Percentiles rank a stretch among this genome's conserved stretches.
These are phyloP conservation scores for Xylaria sp. DNA, from an alignment of 2,329 filamentous ascomycete species.

Conservation along the genomic window DNA sequence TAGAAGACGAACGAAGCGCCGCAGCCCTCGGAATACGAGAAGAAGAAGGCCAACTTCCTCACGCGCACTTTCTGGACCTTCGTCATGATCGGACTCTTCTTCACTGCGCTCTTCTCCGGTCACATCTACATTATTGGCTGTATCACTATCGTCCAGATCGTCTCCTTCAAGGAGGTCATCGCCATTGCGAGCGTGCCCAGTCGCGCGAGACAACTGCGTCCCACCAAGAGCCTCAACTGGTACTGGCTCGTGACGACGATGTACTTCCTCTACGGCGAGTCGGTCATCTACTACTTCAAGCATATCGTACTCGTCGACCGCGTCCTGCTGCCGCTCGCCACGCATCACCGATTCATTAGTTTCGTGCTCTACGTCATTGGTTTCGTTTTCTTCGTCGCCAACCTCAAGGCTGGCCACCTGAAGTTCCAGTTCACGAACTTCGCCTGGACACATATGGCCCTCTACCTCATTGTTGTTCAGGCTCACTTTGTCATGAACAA, in stretches of 20 bases:
- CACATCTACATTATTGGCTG: slow-evolving; percentile 96
- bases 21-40: slow-evolving; percentile 71
- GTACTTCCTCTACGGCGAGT: slow-evolving; percentile 99
- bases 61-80: slow-evolving; percentile 96
- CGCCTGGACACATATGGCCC: slow-evolving; percentile 98
- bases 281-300: slow-evolving; percentile 99
- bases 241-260: slow-evolving; percentile 98
- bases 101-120: slow-evolving; percentile 85
- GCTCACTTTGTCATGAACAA: slow-evolving; percentile 99
- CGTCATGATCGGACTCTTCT: slow-evolving; percentile 94
- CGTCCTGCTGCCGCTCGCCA: slow-evolving; percentile 86
- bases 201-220: slow-evolving; percentile 80
- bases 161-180: slow-evolving; percentile 99
- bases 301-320: slow-evolving; percentile 94
- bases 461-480: slow-evolving; percentile 95
- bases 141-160: slow-evolving; percentile 88
- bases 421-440: slow-evolving; percentile 99
- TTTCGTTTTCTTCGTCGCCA: slow-evolving; percentile 96
- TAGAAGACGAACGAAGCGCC: slow-evolving; percentile 42
- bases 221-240: slow-evolving; percentile 97
- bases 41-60: slow-evolving; percentile 98
- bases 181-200: slow-evolving; percentile 94
- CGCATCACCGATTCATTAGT: slow-evolving; percentile 97
- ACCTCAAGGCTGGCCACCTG: slow-evolving; percentile 92
- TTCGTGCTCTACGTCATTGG: slow-evolving; percentile 97